Conservation (phyloP, 352 stramenopile genomes). For the Phytophthora fragariaefolia region DNA sequence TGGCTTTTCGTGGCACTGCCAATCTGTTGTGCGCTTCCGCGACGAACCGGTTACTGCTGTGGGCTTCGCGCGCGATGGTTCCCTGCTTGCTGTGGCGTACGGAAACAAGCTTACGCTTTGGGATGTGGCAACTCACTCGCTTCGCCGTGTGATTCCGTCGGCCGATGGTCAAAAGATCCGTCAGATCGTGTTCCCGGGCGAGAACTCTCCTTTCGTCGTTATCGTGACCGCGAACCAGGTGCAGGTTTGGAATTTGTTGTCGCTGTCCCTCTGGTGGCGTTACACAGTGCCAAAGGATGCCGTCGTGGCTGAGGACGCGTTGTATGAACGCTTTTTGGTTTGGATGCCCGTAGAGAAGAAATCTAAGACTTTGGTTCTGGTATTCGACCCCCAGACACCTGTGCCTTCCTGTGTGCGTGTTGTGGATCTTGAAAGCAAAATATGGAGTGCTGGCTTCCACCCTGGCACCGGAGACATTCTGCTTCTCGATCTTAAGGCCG, state of each 20-base stretch:
- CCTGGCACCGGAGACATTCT: constrained; percentile 65
- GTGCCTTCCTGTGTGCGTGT: constrained; percentile 59
- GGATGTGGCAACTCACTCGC: constrained; percentile 76
- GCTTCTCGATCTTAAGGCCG: constrained; percentile 58
- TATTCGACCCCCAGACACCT: constrained; percentile 55
- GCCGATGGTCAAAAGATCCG: constrained; percentile 60
- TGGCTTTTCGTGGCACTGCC: constrained; percentile 70
- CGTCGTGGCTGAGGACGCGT: constrained; percentile 42
- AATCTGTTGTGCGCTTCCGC: constrained; percentile 81
- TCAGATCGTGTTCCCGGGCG: constrained; percentile 67
- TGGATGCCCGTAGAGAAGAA: constrained; percentile 38
- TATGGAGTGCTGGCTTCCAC: constrained; percentile 72
- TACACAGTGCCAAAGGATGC: constrained; percentile 56
- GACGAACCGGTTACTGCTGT: constrained; percentile 70
- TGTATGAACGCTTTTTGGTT: constrained; percentile 62
- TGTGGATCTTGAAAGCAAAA: constrained; percentile 35
- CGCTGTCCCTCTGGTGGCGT: constrained; percentile 72
- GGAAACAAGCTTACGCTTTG: constrained; percentile 84
- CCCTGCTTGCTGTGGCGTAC: constrained; percentile 86
- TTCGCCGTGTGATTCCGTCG: constrained; percentile 79
- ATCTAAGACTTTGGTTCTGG: constrained; percentile 49
- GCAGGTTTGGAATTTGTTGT: constrained; percentile 82
- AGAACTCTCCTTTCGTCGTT: constrained; percentile 68
- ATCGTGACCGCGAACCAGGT: constrained; percentile 60
- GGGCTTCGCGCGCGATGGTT: constrained; percentile 79